Conservation (phyloP, 345 rosid species). For the Xanthoceras sorbifolium region DNA sequence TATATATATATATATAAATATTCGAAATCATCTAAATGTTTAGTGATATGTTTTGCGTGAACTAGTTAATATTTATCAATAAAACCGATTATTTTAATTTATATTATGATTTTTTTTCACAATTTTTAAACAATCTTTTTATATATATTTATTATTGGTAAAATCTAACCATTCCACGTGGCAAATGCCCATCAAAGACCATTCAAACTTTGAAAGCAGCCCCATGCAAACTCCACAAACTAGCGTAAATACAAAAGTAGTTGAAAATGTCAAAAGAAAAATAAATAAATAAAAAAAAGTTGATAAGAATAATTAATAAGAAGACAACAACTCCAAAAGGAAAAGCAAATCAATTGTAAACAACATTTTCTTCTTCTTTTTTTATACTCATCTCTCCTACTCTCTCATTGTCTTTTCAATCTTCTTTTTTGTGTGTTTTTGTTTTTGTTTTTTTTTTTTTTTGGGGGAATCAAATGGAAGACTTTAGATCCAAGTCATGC, state of each 20-base stretch:
- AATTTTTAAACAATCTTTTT: too few species aligned
- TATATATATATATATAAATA: too few species aligned
- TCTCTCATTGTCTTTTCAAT: neutral
- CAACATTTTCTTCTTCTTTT: neutral
- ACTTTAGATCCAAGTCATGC: constrained; percentile 61
- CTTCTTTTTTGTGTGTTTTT: neutral
- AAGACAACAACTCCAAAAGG: constrained; percentile 6
- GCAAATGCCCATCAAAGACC: neutral
- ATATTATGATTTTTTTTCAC: too few species aligned
- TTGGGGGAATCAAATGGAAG: constrained; percentile 46
- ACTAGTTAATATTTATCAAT: too few species aligned
- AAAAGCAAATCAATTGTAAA: constrained; percentile 4
- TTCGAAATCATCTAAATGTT: too few species aligned
- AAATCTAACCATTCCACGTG: neutral
- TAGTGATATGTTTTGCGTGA: too few species aligned
- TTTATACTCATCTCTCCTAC: constrained; percentile 3
- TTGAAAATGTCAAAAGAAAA: constrained; percentile 11
- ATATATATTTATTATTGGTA: too few species aligned
- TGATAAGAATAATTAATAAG: constrained; percentile 2
- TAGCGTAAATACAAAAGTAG: neutral
- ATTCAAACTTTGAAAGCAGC: constrained; percentile 1
- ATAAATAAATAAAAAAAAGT: neutral
- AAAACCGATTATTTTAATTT: too few species aligned
- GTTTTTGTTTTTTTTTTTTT: neutral
- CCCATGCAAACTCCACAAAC: constrained; percentile 1